Base-by-base conservation (phyloP, 345 rosid species). In the Lepidium africanum region DNA sequence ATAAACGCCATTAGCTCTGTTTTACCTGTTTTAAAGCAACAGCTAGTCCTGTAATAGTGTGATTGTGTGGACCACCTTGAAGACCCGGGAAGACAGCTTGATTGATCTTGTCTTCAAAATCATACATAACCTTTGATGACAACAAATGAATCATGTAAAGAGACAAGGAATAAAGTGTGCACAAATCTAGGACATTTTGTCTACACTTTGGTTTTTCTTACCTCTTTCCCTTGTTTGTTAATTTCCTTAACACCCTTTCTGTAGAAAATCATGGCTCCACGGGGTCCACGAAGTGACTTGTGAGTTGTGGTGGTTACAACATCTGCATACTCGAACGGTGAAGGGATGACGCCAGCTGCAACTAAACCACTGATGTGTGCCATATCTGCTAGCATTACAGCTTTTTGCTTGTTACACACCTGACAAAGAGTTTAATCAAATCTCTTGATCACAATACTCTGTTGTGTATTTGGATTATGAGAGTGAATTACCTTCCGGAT, bases 31-130 rank as follows among this genome's bases (percentile, higher is more conserved):
- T 94, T 79, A 91, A 59, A 63, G 97, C 96, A 77, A 94, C 99
- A 39, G 97, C 99, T 74, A 94, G 84, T 80, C 95, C 97, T 47
- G 99, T 48, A 54, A 94, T 94, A 37, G 99, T 94, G 90, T 94
- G 97, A 81, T 94, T 91, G 80, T 94, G 99, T 8, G 97, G 99
- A 10, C 99, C 99, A 58, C 99, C 99, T 85, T 94, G 99, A 75
- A 94, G 99, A 72, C 99, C 99, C 52, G 99, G 99, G 76, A 94
- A 94, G 55, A 94, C 97, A 2, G 99, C 89, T 80, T 94, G 99
- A 59, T 91, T 94, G 68, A 94, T 91, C 79, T 87, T 94, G 82
- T 94, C 99, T 78, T 91, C 97, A 69, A 71, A 94, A 72, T 94
- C 97, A 78, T 94, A 91, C 72, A 89, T 30, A 35, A 91, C 93